Percentiles rank a stretch among this genome's conserved stretches.
Conservation (phyloP, 768 basidiomycete genomes). For the Hericium rajendrae region DNA sequence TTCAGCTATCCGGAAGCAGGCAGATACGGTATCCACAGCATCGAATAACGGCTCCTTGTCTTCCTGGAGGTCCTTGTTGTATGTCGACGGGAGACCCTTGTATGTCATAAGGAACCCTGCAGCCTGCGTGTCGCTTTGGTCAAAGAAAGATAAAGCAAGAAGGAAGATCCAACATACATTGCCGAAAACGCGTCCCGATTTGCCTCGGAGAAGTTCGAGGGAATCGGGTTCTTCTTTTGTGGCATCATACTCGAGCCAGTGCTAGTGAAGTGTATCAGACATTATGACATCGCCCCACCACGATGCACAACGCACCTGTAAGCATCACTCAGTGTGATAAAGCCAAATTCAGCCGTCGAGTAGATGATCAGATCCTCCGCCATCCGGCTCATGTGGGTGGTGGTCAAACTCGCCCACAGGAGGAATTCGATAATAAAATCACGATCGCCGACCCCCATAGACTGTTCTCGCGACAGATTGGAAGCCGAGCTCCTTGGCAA, state of each 20-base stretch:
- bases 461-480: constrained; percentile 83
- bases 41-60: constrained; percentile 98
- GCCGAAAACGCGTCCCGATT: constrained; percentile 90
- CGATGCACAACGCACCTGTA: constrained; percentile 60
- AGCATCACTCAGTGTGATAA: constrained; percentile 91
- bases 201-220: constrained; percentile 88
- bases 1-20: constrained; percentile 86
- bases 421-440: constrained; percentile 97
- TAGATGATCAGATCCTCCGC: constrained; percentile 96
- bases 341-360: constrained; percentile 95
- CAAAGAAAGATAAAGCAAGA: neutral
- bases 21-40: constrained; percentile 78
- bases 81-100: constrained; percentile 95
- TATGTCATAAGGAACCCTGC: constrained; percentile 95
- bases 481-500: constrained; percentile 87
- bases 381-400: constrained; percentile 90
- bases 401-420: constrained; percentile 90
- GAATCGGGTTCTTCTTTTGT: constrained; percentile 99
- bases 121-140: constrained; percentile 47
- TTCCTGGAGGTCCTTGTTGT: constrained; percentile 99
- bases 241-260: constrained; percentile 99
- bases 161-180: constrained; percentile 40
- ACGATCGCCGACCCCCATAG: constrained; percentile 95
- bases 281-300: neutral
- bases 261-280: constrained; percentile 29